phyloP scores from a whole-genome alignment of 2,329 filamentous ascomycete species.

The Xylariaceae sp. region DNA sequence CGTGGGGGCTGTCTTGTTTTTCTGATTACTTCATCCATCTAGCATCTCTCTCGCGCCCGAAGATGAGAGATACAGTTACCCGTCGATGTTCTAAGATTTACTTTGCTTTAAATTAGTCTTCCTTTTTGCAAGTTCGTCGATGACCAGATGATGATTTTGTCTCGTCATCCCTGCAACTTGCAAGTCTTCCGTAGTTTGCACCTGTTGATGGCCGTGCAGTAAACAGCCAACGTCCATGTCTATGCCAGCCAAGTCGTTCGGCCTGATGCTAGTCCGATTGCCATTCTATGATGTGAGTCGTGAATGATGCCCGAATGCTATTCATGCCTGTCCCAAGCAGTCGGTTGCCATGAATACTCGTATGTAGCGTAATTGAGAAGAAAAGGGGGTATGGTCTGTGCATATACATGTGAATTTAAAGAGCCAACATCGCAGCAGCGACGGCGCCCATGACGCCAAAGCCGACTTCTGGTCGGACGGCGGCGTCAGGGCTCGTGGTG shows the following conservation, averaged over 20 bases:
- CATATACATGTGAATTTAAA: slow-evolving; percentile 17
- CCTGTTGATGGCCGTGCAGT: background rate
- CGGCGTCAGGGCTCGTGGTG: slow-evolving; percentile 20
- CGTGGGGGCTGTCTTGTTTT: too few species aligned
- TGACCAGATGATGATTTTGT: too few species aligned
- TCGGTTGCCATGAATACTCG: background rate
- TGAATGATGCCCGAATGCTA: background rate
- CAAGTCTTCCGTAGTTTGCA: background rate
- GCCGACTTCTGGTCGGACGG: slow-evolving; percentile 27
- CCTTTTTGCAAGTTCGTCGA: background rate
- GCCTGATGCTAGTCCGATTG: background rate
- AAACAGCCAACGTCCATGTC: background rate
- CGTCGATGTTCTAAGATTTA: background rate
- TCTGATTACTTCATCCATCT: too few species aligned
- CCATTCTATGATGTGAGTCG: slow-evolving; percentile 8
- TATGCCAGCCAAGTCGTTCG: background rate
- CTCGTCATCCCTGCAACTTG: too few species aligned
- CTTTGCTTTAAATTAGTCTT: background rate
- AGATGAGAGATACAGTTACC: too few species aligned
- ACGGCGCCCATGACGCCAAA: slow-evolving; percentile 28
- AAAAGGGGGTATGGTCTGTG: background rate
- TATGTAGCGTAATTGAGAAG: background rate
- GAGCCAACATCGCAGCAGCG: slow-evolving; percentile 25
- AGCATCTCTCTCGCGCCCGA: too few species aligned
- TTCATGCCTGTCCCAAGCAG: background rate